Base-by-base conservation (phyloP, 192 early-diverging fungal species). In the Coemansia erecta region DNA sequence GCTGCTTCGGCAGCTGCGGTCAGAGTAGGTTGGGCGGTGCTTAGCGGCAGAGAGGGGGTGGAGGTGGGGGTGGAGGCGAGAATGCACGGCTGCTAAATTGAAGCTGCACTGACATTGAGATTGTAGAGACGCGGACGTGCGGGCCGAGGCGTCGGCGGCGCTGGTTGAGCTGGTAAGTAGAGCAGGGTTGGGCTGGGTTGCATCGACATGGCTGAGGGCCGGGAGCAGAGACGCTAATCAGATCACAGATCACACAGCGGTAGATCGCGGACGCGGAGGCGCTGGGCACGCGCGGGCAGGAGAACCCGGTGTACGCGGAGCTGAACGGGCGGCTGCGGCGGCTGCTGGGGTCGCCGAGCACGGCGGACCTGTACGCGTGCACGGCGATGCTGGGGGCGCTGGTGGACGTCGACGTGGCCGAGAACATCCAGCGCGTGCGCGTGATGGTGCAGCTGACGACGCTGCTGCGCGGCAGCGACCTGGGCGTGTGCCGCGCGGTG, bases 361-460 rank as follows among this genome's bases (percentile, higher is more conserved):
- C 35, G n/a, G 39, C 45, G 47, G 73, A 77, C 49, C 64, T 56
- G 31, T 37, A 70, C 1, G 64, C 64, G 7, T 53, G 60, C n/a
- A 57, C 73, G 9, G 63, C 67, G 12, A 66, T 77, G 39, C 57
- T 77, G 18, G 40, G 57, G 19, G 58, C 66, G n/a, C 53, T 78
- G 35, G 61, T 46, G 24, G 66, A 69, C 17, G 58, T 72, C 3
- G 70, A 68, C 15, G 56, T 56, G 22, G 65, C 73, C 11, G 76
- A 78, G 13, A 66, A 55, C 39, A 70, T 43, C 47, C 76, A 68
- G 49, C 54, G 56, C 31, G 43, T 46, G 8, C 76, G 76, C 7
- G 64, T 78, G 8, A 43, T 55, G n/a, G 24, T n/a, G 40, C 70
- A 72, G 48, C 49, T 61, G 1, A 64, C 59, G 28, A 12, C 40